Base-by-base conservation (phyloP, 2,329 filamentous ascomycete genomes). In the Colletotrichum somersetense region DNA sequence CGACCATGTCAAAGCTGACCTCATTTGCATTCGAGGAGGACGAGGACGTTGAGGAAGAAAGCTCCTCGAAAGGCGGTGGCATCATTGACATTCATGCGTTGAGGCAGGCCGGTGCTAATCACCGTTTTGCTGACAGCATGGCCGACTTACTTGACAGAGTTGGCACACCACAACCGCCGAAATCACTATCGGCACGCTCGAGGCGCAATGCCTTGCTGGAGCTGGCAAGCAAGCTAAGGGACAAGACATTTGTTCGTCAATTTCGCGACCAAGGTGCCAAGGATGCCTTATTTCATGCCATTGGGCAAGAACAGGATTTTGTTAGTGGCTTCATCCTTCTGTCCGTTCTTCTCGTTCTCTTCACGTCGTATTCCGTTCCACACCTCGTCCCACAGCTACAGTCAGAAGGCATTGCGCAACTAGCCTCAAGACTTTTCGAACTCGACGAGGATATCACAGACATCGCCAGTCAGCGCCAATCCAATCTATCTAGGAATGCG, bases 261-360 rank as follows among this genome's bases (percentile, higher is more conserved):
- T 95, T 97, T 76, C 87, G 92, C 26, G 91, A 95, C 73, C 91
- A 94, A 75, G 89, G 90, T 8, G 89, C 92, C 67, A 92, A 94
- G 73, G 87, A 90, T 66, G 88, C 88, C 40, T 84, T 98, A 20
- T 88, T 94, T 64, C 85, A 88, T 56, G 87, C 89, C 53, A 84
- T 93, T 12, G 86, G 85, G 0, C 84, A 85, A 61, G 89, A 92
- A 76, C 81, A 85, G 1, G 92, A 95, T 77, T 75, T 86, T 30
- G 82, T 92, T 46, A 86, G 87, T 63, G 90, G 90, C 8, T 92
- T 92, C 77, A 83, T 90, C 1, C 85, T 94, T 18, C 81, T 89
- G n/a, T 88, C 89, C 1, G 87, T 89, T n/a, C 83, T 93, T 6
- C 83, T 90, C 6, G 87, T 89, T 3, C 86, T 96, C 40, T 79